Conservation (phyloP, 257 asterid species). For the Forsythia suspensa region DNA sequence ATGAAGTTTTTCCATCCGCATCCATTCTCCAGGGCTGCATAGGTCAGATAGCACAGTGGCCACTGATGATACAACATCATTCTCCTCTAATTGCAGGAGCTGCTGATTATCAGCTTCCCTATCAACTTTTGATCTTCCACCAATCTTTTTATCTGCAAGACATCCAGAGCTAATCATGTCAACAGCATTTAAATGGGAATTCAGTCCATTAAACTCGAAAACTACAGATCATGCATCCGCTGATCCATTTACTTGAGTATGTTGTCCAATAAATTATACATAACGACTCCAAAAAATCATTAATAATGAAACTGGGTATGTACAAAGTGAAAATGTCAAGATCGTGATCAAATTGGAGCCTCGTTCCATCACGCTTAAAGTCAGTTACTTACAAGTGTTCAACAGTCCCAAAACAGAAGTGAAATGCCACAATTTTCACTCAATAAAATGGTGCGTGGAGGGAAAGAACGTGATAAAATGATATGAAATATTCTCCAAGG, state of each 20-base stretch:
- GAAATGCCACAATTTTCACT: not conserved
- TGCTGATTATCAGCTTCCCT: conserved; percentile 86
- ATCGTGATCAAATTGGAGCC: not conserved
- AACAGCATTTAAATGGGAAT: not conserved
- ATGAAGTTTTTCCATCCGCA: conserved; percentile 94
- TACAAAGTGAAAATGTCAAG: not conserved
- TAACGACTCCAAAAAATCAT: not conserved
- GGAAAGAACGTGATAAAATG: not conserved
- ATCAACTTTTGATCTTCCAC: conserved; percentile 68
- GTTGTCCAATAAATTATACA: not conserved
- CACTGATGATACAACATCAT: conserved; percentile 90
- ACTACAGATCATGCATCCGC: not conserved
- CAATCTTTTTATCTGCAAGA: conserved; percentile 71
- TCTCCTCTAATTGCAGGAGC: conserved; percentile 79
- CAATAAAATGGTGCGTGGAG: not conserved
- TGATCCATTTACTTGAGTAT: not conserved
- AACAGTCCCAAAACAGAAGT: not conserved
- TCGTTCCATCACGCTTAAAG: not conserved
- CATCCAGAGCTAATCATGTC: conserved; percentile 13
- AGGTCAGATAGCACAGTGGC: conserved; percentile 85
- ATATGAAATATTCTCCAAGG: not conserved
- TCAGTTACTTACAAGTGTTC: not conserved
- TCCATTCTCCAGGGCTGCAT: conserved; percentile 97
- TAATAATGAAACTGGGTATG: not conserved
- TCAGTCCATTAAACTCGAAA: not conserved